Base-by-base conservation (phyloP, 1,284 basidiomycete species). In the Ustilago esculenta region DNA sequence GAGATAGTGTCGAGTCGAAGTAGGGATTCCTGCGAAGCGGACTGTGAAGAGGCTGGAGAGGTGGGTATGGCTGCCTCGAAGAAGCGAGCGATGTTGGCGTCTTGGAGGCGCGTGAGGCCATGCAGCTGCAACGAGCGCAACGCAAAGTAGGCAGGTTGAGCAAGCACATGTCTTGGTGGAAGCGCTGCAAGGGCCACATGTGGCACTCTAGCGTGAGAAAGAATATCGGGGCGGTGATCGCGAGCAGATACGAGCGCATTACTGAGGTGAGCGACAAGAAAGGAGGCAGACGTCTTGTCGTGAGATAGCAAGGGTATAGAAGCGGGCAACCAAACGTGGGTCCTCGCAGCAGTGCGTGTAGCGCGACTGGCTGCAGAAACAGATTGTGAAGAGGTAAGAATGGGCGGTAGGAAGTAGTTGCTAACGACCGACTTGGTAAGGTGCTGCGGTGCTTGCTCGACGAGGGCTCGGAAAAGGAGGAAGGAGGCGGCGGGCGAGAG, bases 121-220 rank as follows among this genome's bases (percentile, higher is more conserved):
- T 69, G 66, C 7, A 69, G 47, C 35, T 63, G 66, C 37, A 69
- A 20, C 11, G 59, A 63, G 5, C 58, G 59, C 20, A 69, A 40
- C 1, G 66, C 59, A 32, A 63, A 63, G 11, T 53, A 44, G 7
- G 46, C 40, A 3, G 60, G 40, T 27, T 48, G 60, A 3, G 40
- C n/a, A 17, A 48, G 21, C 1, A 29, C 7, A 14, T 48, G 18
- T 0, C 44, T 27, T 5, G 60, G 41, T 4, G 60, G 53, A 5
- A 64, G 48, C 15, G 36, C 45, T 15, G 60, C 49, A 1, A 57
- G 42, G 4, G 60, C 54, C n/a, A 53, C 15, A 2, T 64, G 43
- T 37, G 57, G 44, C 0, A 14, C 37, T 0, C 30, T 6, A 3
- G 23, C 23, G 7, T 52, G 44, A 5, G 43, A 52, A n/a, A 56